Evolutionary conservation across 148 eudicot species (phyloP), one percentile per base, ranked within the genome.

Genomic region (Rhododendron henanense): DNA sequence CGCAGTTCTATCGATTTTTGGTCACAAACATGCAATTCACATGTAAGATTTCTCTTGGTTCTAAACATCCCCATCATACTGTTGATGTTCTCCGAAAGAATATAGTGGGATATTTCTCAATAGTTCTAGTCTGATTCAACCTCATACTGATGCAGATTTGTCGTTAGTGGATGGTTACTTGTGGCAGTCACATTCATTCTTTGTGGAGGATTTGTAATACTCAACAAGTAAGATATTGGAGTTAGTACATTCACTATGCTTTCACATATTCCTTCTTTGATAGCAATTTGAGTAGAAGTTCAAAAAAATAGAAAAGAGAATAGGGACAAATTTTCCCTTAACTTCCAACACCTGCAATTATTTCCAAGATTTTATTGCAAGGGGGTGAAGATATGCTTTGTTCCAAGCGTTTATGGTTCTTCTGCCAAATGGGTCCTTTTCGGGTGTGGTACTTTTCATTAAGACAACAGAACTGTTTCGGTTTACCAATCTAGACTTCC

Each of bases 81-180:
- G 8, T 14, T 71, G 41, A 71, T 13, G 41, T 5, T 33, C 41
- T 71, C 41, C 2, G 39, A 33, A 33, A 25, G 6, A 69, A 59
- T 41, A 19, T 53, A 71, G 5, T 25, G 0, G 25, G 47, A 75
- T 83, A 31, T 55, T 83, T 55, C n/a, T 55, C 44, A 9, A 79
- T 47, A 5, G 8, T 63, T 85, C 18, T 2, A 25, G 28, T 69
- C 61, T 87, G 61, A 87, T 87, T 37, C 14, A 39, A 19, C 14
- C 33, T 77, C 85, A 80, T 79, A 48, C 87, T 86, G 45, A 51
- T 90, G 88, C 99, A 97, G 98, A 91, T 95, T 95, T 90, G 85
- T 95, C 63, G 79, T 93, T 67, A 92, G 98, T 88, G 98, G 98
- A 90, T 97, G 98, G 99, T 81, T 97, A 59, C 99, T 97, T 67